phyloP scores from a whole-genome alignment of 495 filamentous ascomycete species.

The Neurospora cerealis region DNA sequence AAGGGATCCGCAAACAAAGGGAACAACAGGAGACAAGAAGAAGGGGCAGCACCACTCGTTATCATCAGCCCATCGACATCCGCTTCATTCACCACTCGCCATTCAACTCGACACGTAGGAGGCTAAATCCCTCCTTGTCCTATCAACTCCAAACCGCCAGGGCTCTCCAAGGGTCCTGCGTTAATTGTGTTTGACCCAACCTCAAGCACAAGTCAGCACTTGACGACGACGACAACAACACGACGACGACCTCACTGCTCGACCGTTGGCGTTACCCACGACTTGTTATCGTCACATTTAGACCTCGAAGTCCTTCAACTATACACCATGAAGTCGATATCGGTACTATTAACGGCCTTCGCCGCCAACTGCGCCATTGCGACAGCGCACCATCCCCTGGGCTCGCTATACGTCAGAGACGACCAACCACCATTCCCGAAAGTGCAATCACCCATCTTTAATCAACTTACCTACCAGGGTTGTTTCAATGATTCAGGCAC shows the following conservation, averaged over 20 bases:
- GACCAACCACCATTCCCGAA: background rate
- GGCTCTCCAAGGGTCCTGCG: background rate
- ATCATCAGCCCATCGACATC: slow-evolving; percentile 10
- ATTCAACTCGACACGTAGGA: slow-evolving; percentile 12
- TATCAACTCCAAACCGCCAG: background rate
- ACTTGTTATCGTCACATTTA: background rate
- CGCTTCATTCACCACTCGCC: slow-evolving; percentile 9
- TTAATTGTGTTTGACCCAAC: background rate
- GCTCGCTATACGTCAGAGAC: background rate
- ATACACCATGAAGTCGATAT: slow-evolving; percentile 19
- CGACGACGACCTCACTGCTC: background rate
- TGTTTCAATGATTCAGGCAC: slow-evolving; percentile 23
- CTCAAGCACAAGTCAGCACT: background rate
- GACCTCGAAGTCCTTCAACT: background rate
- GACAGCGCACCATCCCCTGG: background rate
- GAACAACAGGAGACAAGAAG: background rate
- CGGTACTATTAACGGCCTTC: slow-evolving; percentile 7
- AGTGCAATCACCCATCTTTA: background rate
- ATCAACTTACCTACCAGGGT: slow-evolving; percentile 11
- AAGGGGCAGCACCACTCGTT: background rate
- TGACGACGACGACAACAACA: background rate
- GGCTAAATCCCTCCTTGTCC: slow-evolving; percentile 1
- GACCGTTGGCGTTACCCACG: background rate
- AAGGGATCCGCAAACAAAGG: slow-evolving; percentile 5
- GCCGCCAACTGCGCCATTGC: slow-evolving; percentile 3